Percentiles rank a stretch among this genome's conserved stretches.
These are phyloP conservation scores for Chalciporus sp. DNA, from an alignment of 1,284 basidiomycete genomes.

Conservation along the genomic window DNA sequence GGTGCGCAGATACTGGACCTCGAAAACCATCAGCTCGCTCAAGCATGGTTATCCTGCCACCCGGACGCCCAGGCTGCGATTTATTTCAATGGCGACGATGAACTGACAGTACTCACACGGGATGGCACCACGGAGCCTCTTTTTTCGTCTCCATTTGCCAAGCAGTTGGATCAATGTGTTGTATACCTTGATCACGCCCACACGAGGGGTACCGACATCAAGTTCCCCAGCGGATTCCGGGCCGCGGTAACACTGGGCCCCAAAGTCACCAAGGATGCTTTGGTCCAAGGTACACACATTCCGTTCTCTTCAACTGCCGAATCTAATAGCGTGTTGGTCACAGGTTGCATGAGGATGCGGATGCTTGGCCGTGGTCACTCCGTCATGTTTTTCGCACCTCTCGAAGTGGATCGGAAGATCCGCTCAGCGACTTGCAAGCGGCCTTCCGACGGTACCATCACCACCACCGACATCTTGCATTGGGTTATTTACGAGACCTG, in stretches of 20 bases:
- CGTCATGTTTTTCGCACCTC: constrained; percentile 3
- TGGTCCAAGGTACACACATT: constrained; percentile 48
- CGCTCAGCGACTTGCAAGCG: constrained; percentile 24
- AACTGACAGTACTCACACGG: constrained; percentile 43
- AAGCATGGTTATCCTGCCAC: constrained; percentile 42
- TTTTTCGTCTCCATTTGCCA: constrained; percentile 44
- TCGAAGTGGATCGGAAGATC: constrained; percentile 20
- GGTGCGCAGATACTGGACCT: constrained; percentile 61
- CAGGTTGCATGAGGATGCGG: constrained; percentile 8
- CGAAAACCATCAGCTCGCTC: constrained; percentile 43
- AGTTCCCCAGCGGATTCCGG: constrained; percentile 45
- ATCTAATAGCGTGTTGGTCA: not conserved
- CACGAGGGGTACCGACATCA: constrained; percentile 61
- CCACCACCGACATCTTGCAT: not conserved
- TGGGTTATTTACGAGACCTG: constrained; percentile 48
- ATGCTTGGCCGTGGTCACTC: constrained; percentile 38
- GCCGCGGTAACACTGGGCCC: constrained; percentile 58
- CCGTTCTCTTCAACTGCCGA: not conserved
- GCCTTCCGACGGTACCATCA: not conserved
- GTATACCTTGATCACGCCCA: constrained; percentile 62
- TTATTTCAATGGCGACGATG: constrained; percentile 50
- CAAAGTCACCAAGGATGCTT: constrained; percentile 55
- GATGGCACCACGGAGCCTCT: constrained; percentile 44
- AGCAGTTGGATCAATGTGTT: constrained; percentile 46
- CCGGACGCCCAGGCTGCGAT: constrained; percentile 42